Percentiles rank a stretch among this genome's conserved stretches.
Conservation (phyloP, 2,329 filamentous ascomycete species). For the Cladophialophora bantiana region DNA sequence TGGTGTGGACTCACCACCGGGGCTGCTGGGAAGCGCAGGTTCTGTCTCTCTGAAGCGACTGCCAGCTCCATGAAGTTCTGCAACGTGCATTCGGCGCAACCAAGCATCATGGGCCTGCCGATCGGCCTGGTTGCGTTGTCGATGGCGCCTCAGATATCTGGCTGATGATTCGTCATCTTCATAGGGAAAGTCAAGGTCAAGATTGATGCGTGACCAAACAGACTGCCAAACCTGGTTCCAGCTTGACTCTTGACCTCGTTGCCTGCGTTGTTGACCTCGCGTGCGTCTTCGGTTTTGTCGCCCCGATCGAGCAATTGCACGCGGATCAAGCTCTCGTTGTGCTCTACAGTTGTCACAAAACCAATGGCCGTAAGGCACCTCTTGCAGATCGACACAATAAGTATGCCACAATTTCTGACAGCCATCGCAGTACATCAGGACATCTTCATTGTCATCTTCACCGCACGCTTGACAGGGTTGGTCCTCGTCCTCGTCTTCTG, state of each 20-base stretch:
- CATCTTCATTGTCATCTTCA: conserved; percentile 78
- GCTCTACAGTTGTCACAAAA: conserved; percentile 83
- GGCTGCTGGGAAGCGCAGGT: conserved; percentile 56
- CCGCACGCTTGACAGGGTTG: conserved; percentile 86
- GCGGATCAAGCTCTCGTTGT: conserved; percentile 53
- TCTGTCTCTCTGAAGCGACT: conserved; percentile 75
- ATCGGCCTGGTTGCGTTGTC: conserved; percentile 57
- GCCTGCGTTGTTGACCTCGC: conserved; percentile 53
- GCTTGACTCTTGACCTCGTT: conserved; percentile 59
- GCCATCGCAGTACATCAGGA: conserved; percentile 86
- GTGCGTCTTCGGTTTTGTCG: conserved; percentile 58
- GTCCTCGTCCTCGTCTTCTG: conserved; percentile 70
- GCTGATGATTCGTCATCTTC: conserved; percentile 70
- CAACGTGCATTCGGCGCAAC: conserved; percentile 83
- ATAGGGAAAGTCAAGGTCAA: conserved; percentile 87
- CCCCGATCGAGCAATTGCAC: conserved; percentile 45
- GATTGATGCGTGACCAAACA: conserved; percentile 77
- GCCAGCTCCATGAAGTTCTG: conserved; percentile 74
- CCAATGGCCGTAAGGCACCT: conserved; percentile 80
- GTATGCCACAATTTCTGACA: conserved; percentile 92
- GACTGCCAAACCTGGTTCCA: conserved; percentile 87
- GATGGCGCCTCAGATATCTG: conserved; percentile 63
- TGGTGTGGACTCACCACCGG: conserved; percentile 43
- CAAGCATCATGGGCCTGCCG: conserved; percentile 71
- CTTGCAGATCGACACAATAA: conserved; percentile 84